A percentile compares a stretch with the other conserved stretches of the same genome.
phyloP scores from a whole-genome alignment of 78 protist species.

The Cavenderia fasciculata region DNA sequence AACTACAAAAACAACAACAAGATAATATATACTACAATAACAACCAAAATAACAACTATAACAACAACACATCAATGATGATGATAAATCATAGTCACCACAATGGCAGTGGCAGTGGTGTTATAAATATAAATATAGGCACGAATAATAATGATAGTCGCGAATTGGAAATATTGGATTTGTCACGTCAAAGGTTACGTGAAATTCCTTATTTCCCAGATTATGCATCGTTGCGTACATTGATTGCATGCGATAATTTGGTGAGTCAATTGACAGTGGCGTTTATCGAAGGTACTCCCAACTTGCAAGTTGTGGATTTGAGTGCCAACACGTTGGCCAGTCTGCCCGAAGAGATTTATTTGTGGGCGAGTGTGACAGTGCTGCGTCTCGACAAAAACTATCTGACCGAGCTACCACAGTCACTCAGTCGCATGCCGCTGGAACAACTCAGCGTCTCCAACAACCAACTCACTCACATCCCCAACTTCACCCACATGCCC shows the following conservation, averaged over 20 bases:
- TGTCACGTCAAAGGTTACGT: neutral
- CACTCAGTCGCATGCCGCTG: neutral
- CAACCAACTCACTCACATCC: conserved; percentile 19
- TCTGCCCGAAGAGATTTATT: conserved; percentile 18
- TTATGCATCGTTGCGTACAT: neutral
- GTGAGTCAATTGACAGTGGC: neutral
- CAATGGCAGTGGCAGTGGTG: no score
- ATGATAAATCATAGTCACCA: no score
- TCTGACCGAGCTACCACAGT: neutral
- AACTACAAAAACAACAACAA: no score
- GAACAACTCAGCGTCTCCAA: neutral
- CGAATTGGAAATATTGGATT: conserved; percentile 3
- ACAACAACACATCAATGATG: no score
- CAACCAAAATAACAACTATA: no score
- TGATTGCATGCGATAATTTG: neutral
- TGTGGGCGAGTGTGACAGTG: neutral
- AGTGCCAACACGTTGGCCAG: conserved; percentile 16
- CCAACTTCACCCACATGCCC: conserved; percentile 10
- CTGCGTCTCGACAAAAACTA: conserved; percentile 23
- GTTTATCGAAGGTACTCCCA: conserved; percentile 20
- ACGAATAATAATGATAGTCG: no score
- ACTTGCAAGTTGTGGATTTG: conserved; percentile 8
- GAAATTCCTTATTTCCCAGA: neutral
- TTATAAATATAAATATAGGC: no score
- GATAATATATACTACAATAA: no score